Base-by-base conservation (phyloP, 2,329 filamentous ascomycete species). In the Coleophoma crateriformis region DNA sequence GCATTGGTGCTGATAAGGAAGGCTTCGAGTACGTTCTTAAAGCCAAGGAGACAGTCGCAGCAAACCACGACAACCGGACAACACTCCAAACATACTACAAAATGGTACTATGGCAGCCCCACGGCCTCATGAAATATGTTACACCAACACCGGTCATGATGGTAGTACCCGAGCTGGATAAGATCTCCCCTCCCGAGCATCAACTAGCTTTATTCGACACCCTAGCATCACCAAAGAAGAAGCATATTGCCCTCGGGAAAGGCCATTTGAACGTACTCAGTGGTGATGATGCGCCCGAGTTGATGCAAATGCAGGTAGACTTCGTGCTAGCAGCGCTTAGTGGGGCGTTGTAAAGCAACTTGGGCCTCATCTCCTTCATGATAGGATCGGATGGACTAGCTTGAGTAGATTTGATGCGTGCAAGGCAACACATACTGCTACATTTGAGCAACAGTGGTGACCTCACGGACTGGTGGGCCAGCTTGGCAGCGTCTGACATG, bases 51-150 rank as follows among this genome's bases (percentile, higher is more conserved):
- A 22, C 38, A 19, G 33, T 48, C n/a, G 54, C 47, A 17, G 40
- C 54, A 33, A 46, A 47, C 8, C 45, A 56, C 48, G 52, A 54
- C 35, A 57, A 61, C 37, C 53, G 49, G 7, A 64, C 56, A 2
- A 67, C 63, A 3, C 33, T 66, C 4, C 60, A 65, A 47, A 60
- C 56, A 6, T 68, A 67, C 52, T 63, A 63, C 46, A 58, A 65
- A 47, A 56, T 64, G 27, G 38, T 55, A 27, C 49, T 53, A 33
- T 65, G 54, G 50, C 50, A 62, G 35, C 61, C 57, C 6, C 38
- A 47, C 12, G 54, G 44, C 8, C 47, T 63, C 33, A 50, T 56
- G 45, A 42, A 50, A 34, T 41, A 55, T 12, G 44, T 62, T 32
- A 37, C 14, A 19, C 50, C 55, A 7, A 61, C 59, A 6, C 59